These are phyloP conservation scores for Chytridium lagenaria DNA, from an alignment of 371 early-diverging fungal species.

Conservation along the genomic window DNA sequence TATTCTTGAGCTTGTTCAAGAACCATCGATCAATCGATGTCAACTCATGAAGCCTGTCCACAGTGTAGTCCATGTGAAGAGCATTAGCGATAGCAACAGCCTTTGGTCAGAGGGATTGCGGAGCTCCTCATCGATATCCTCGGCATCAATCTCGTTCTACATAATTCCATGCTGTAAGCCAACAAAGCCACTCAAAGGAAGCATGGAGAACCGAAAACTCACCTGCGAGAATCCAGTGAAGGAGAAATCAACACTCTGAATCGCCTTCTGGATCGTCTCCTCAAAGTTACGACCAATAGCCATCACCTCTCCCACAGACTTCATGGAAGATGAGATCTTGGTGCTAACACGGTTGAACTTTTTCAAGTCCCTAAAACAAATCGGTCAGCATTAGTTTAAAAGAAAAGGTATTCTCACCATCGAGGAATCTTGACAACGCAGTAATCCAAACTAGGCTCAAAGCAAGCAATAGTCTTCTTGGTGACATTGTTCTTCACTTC, in stretches of 20 bases:
- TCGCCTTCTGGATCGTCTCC: slow-evolving; percentile 95
- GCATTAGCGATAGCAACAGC: slow-evolving; percentile 91
- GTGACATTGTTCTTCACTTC: slow-evolving; percentile 91
- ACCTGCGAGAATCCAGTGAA: slow-evolving; percentile 76
- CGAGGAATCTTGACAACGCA: slow-evolving; percentile 94
- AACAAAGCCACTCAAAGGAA: background rate
- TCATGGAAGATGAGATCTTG: slow-evolving; percentile 90
- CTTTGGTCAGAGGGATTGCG: slow-evolving; percentile 87
- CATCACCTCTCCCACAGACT: slow-evolving; percentile 97
- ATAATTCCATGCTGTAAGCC: background rate
- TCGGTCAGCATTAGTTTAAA: background rate
- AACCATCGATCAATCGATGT: slow-evolving; percentile 96
- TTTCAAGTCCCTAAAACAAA: slow-evolving; percentile 71
- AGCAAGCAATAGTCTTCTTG: slow-evolving; percentile 92
- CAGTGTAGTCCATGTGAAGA: slow-evolving; percentile 77
- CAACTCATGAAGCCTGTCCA: slow-evolving; percentile 84
- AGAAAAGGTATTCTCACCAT: slow-evolving; percentile 59
- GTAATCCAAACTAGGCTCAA: slow-evolving; percentile 95
- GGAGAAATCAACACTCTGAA: slow-evolving; percentile 88
- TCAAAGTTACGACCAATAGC: slow-evolving; percentile 94
- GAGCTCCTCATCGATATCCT: slow-evolving; percentile 78
- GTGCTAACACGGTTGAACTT: slow-evolving; percentile 92
- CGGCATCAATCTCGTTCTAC: slow-evolving; percentile 65
- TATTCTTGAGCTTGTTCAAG: slow-evolving; percentile 85
- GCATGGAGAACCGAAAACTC: background rate